Evolutionary conservation across 2,329 filamentous ascomycete genomes (phyloP).

Genomic region (Volutella citrinella): DNA sequence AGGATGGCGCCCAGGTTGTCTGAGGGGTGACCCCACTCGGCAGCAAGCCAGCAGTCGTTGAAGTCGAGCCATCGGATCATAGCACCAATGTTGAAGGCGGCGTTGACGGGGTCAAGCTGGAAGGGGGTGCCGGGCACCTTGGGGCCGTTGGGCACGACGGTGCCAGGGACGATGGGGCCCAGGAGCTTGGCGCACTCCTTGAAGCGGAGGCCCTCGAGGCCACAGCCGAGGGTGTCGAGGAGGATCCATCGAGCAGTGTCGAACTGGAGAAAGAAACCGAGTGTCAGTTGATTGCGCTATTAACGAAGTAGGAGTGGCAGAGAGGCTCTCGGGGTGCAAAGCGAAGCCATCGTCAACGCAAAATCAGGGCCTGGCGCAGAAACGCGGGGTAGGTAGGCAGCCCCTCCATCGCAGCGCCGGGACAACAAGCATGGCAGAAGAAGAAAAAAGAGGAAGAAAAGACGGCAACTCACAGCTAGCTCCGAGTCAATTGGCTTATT

Average conservation of each 20-base stretch:
- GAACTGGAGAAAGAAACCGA: constrained; percentile 52
- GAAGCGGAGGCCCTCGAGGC: constrained; percentile 92
- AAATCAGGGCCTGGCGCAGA: too few species aligned
- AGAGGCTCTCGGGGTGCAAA: too few species aligned
- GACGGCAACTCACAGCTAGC: constrained; percentile 69
- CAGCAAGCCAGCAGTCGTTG: constrained; percentile 99
- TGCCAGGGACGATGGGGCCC: constrained; percentile 87
- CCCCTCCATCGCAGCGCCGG: too few species aligned
- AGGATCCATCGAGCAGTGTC: constrained; percentile 97
- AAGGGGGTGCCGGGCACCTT: constrained; percentile 90
- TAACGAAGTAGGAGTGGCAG: too few species aligned
- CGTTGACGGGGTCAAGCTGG: constrained; percentile 91
- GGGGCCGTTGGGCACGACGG: constrained; percentile 85
- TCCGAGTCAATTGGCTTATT: constrained; percentile 88
- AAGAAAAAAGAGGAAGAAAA: not conserved
- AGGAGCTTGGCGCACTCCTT: constrained; percentile 94
- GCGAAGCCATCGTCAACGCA: not conserved
- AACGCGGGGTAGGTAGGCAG: too few species aligned
- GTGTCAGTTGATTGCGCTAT: constrained; percentile 9
- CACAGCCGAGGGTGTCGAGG: constrained; percentile 94
- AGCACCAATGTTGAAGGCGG: constrained; percentile 97
- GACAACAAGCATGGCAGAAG: not conserved
- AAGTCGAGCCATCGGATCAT: constrained; percentile 99
- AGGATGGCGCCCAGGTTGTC: constrained; percentile 98
- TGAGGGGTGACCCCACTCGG: constrained; percentile 98